phyloP scores from a whole-genome alignment of 2,329 filamentous ascomycete genomes.

The Pezicula neosporulosa region DNA sequence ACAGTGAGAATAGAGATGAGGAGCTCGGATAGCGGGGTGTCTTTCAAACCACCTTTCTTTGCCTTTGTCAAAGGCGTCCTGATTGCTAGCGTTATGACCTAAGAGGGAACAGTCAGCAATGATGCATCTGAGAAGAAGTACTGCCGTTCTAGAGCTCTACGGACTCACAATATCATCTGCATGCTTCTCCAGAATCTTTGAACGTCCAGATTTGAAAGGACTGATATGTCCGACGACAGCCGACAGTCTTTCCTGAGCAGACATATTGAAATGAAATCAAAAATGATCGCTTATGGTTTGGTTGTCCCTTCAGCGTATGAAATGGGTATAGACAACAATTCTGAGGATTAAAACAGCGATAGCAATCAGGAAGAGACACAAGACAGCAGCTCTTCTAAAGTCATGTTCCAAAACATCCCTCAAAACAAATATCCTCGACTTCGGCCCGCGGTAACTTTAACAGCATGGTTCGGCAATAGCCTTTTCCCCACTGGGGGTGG shows the following conservation, averaged over 20 bases:
- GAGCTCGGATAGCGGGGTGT: constrained; percentile 81
- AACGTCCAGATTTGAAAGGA: constrained; percentile 36
- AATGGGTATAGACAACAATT: background rate
- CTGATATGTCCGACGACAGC: constrained; percentile 38
- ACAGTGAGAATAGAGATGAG: constrained; percentile 78
- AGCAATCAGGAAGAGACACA: too few species aligned
- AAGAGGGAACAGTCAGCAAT: background rate
- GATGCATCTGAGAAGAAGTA: background rate
- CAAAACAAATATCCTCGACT: too few species aligned
- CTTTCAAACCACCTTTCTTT: constrained; percentile 90
- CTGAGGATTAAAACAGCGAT: background rate
- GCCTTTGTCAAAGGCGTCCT: constrained; percentile 89
- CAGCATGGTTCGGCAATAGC: too few species aligned
- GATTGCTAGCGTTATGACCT: constrained; percentile 82
- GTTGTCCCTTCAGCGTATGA: background rate
- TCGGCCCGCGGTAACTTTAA: too few species aligned
- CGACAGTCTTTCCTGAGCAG: constrained; percentile 16
- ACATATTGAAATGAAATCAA: too few species aligned
- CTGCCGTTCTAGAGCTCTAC: background rate
- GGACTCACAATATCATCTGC: constrained; percentile 74
- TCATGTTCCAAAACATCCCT: too few species aligned
- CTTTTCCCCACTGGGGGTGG: too few species aligned
- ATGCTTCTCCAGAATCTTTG: constrained; percentile 70
- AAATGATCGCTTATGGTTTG: background rate
- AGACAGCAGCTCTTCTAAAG: too few species aligned